Base-by-base conservation (phyloP, 441 rosid species). In the Daphne laureola region DNA sequence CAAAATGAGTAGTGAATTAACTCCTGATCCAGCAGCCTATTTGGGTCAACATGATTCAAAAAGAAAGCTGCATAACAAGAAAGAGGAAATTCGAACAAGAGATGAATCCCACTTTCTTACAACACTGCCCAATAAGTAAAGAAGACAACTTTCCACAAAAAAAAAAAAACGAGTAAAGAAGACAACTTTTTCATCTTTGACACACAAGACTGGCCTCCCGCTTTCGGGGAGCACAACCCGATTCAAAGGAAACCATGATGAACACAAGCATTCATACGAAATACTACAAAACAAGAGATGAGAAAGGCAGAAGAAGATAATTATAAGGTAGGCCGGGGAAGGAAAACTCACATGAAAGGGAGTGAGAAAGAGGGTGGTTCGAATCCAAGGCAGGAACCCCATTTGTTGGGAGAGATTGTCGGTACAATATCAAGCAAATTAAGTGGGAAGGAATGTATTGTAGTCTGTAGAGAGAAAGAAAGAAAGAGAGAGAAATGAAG, bases 341-440 rank as follows among this genome's bases (percentile, higher is more conserved):
- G 38, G 11, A 31, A 11, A 31, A 31, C 38, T 31, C 38, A 31
- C 38, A 31, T 51, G 64, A 17, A 36, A 31, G 38, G 5, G 12
- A 35, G 11, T 14, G 21, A 51, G 1, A 35, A 26, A n/a, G 17
- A n/a, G 23, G 16, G 14, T 27, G 62, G 53, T 42, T 40, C 26
- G 63, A 70, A 57, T 67, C 69, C 69, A 58, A 64, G 31, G 64
- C 54, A 78, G 81, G 72, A 81, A 75, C 67, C 89, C 84, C 80
- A 73, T 62, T 61, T 52, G 67, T 63, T 70, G 57, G 90, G 83
- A 83, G 78, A 86, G 83, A 75, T 21, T 82, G 79, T 86, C 76
- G 75, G 90, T 70, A 73, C 55, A 77, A 67, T 54, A 63, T 59
- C 58, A 76, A 79, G 78, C 78, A 72, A 79, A 78, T 77, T 70